phyloP scores from a whole-genome alignment of 129 eudicot genomes.

The Pittosporum tobira region DNA sequence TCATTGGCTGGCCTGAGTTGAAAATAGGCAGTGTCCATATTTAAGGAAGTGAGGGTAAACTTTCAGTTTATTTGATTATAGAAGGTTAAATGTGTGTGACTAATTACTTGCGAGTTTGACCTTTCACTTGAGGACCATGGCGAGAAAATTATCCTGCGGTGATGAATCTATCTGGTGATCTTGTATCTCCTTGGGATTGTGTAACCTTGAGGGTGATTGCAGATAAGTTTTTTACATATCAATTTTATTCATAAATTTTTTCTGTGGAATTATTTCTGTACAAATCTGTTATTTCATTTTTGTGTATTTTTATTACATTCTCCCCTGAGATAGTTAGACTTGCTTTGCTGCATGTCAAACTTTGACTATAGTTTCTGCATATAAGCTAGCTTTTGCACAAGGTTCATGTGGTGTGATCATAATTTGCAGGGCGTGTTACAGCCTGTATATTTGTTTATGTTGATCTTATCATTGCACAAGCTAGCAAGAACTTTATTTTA shows the following conservation, averaged over 20 bases:
- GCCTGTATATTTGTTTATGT: no score
- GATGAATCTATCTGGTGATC: neutral
- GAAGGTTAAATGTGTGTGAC: neutral
- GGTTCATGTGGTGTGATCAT: no score
- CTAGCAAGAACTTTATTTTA: no score
- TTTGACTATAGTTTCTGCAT: no score
- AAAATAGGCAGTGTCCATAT: constrained; percentile 6
- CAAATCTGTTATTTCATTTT: neutral
- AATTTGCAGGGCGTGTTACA: no score
- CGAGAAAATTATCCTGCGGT: neutral
- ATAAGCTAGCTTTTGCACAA: no score
- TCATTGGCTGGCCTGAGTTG: constrained; percentile 34
- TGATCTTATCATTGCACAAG: no score
- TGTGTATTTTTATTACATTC: no score
- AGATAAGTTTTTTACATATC: neutral
- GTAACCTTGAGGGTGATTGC: neutral
- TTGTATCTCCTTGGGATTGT: no score
- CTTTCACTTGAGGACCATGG: constrained; percentile 6
- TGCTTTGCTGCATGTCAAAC: no score
- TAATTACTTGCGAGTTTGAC: constrained; percentile 9
- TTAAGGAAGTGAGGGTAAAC: neutral
- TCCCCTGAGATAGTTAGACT: no score
- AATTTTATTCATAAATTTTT: neutral
- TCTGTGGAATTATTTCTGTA: neutral
- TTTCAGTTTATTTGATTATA: neutral